These are phyloP conservation scores for Calonectria hawksworthii DNA, from an alignment of 2,329 filamentous ascomycete species.

Conservation along the genomic window DNA sequence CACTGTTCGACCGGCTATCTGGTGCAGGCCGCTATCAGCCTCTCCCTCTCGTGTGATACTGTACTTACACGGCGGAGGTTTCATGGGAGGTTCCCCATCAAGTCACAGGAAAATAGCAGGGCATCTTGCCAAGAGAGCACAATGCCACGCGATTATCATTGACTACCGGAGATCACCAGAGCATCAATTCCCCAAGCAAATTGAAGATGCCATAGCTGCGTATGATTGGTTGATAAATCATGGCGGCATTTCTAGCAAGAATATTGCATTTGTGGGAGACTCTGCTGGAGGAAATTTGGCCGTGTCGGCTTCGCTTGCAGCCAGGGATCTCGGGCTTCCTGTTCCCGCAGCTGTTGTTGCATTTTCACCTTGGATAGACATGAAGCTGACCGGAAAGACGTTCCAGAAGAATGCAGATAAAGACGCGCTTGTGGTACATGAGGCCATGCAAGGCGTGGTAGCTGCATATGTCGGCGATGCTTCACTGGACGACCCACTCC, in stretches of 20 bases:
- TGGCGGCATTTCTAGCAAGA: not conserved
- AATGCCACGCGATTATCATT: not conserved
- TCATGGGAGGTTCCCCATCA: constrained; percentile 5
- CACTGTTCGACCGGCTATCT: constrained; percentile 6
- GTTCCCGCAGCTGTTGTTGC: not conserved
- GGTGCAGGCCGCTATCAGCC: not conserved
- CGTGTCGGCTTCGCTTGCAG: not conserved
- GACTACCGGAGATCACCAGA: constrained; percentile 6
- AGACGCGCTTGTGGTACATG: constrained; percentile 1
- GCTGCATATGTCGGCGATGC: not conserved
- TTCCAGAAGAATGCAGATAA: not conserved
- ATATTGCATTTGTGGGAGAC: constrained; percentile 4
- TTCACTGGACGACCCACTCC: not conserved
- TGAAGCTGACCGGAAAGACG: not conserved
- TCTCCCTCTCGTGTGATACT: constrained; percentile 4
- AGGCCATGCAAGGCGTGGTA: not conserved
- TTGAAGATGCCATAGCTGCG: not conserved
- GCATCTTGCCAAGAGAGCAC: constrained; percentile 1
- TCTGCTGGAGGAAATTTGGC: constrained; percentile 14
- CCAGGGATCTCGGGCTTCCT: not conserved
- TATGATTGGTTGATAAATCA: not conserved
- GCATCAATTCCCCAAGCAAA: constrained; percentile 6
- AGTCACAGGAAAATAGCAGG: constrained; percentile 1
- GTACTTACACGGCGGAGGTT: constrained; percentile 10
- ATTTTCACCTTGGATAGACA: constrained; percentile 13